Evolutionary conservation across 2,329 filamentous ascomycete species (phyloP).

Genomic region (Talaromyces sp.): DNA sequence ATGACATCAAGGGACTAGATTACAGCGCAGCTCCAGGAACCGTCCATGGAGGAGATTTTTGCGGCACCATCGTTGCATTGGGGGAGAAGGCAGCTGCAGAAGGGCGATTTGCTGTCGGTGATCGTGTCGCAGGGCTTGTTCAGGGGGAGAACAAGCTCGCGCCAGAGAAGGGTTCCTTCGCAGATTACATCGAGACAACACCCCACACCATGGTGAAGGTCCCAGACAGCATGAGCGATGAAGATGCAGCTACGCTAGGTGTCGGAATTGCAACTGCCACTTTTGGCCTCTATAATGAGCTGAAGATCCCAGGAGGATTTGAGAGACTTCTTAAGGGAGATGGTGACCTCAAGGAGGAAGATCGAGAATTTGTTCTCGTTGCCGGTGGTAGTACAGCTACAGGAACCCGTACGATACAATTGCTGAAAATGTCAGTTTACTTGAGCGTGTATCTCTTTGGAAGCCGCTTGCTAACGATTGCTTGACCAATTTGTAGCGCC

Average conservation of each 20-base stretch:
- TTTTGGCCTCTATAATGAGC: constrained; percentile 10
- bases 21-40: constrained; percentile 24
- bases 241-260: constrained; percentile 29
- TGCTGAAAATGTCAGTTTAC: constrained; percentile 33
- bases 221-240: constrained; percentile 29
- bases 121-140: constrained; percentile 33
- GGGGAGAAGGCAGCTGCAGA: neutral
- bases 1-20: constrained; percentile 27
- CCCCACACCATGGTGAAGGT: constrained; percentile 31
- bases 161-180: constrained; percentile 33
- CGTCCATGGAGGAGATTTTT: constrained; percentile 29
- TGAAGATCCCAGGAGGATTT: neutral
- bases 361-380: constrained; percentile 37
- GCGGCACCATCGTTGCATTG: neutral
- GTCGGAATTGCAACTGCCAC: constrained; percentile 27
- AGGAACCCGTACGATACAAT: constrained; percentile 45
- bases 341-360: constrained; percentile 15
- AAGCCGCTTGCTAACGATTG: neutral
- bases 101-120: constrained; percentile 26
- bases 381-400: constrained; percentile 46
- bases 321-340: neutral
- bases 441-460: neutral
- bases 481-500: neutral
- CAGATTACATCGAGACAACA: constrained; percentile 32
- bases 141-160: constrained; percentile 29